A percentile compares a stretch with the other conserved stretches of the same genome.
phyloP scores from a whole-genome alignment of 768 basidiomycete genomes.

The Mycena chlorophos region DNA sequence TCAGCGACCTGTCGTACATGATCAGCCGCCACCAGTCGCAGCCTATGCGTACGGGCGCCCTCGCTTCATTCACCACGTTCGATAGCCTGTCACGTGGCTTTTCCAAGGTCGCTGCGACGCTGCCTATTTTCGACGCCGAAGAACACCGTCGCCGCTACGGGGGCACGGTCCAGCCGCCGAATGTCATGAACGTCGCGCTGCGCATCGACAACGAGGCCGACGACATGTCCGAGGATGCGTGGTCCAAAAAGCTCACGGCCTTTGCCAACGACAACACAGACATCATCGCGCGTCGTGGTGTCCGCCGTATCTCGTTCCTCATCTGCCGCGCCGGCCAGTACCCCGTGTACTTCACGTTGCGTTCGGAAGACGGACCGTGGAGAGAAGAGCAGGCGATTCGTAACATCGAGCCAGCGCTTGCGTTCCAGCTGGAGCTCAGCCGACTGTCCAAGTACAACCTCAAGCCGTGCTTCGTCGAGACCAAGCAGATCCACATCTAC shows the following conservation, averaged over 20 bases:
- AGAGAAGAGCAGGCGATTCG: constrained; percentile 94
- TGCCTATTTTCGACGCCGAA: constrained; percentile 70
- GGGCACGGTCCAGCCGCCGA: constrained; percentile 70
- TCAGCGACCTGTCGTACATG: constrained; percentile 93
- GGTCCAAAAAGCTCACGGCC: constrained; percentile 68
- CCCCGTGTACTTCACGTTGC: constrained; percentile 91
- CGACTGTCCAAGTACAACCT: constrained; percentile 97
- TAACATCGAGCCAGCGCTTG: constrained; percentile 97
- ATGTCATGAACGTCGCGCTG: constrained; percentile 92
- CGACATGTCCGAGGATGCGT: constrained; percentile 73
- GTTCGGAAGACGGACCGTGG: constrained; percentile 74
- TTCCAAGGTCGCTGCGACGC: constrained; percentile 64
- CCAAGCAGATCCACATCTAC: constrained; percentile 97
- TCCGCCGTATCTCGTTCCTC: constrained; percentile 89
- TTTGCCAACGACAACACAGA: constrained; percentile 70
- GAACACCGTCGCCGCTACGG: constrained; percentile 82
- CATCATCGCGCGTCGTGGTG: constrained; percentile 70
- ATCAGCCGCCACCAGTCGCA: constrained; percentile 85
- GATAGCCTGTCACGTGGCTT: constrained; percentile 71
- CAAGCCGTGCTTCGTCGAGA: constrained; percentile 93
- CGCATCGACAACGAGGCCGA: constrained; percentile 83
- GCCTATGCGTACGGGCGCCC: constrained; percentile 86
- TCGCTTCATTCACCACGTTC: constrained; percentile 86
- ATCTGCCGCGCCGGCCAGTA: constrained; percentile 91
- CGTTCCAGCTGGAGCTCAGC: constrained; percentile 95